phyloP scores from a whole-genome alignment of 2,329 filamentous ascomycete species.

The Torrubiella hemipterigena region DNA sequence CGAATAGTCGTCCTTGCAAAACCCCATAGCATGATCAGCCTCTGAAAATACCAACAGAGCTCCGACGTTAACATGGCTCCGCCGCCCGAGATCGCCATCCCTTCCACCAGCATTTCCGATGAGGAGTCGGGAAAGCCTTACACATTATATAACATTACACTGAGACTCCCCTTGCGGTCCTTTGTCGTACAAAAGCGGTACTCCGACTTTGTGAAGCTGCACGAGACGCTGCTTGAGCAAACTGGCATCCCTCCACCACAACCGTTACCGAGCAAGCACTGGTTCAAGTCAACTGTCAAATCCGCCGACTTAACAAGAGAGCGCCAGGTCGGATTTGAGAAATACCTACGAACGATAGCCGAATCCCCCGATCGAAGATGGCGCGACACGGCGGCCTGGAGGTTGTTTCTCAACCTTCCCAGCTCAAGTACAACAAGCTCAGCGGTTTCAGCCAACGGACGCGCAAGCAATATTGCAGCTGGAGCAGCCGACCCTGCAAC shows the following conservation, averaged over 20 bases:
- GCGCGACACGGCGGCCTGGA: slow-evolving; percentile 62
- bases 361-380: slow-evolving; percentile 63
- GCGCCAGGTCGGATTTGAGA: slow-evolving; percentile 56
- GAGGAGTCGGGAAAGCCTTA: slow-evolving; percentile 48
- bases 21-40: background rate
- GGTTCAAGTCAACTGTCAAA: slow-evolving; percentile 62
- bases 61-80: slow-evolving; percentile 39
- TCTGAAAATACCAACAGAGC: background rate
- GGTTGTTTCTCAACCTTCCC: slow-evolving; percentile 61
- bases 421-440: slow-evolving; percentile 35
- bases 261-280: slow-evolving; percentile 60
- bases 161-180: slow-evolving; percentile 64
- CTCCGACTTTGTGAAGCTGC: slow-evolving; percentile 62
- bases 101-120: slow-evolving; percentile 47
- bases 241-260: slow-evolving; percentile 53
- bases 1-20: background rate
- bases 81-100: slow-evolving; percentile 55
- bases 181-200: slow-evolving; percentile 72
- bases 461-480: slow-evolving; percentile 24
- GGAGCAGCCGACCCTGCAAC: slow-evolving; percentile 48
- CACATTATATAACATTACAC: slow-evolving; percentile 67
- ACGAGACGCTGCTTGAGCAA: slow-evolving; percentile 46
- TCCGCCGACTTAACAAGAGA: slow-evolving; percentile 59
- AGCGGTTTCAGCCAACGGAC: slow-evolving; percentile 32
- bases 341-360: slow-evolving; percentile 61